Conservation (phyloP, 495 filamentous ascomycete genomes). For the Hypomontagnella monticulosa region DNA sequence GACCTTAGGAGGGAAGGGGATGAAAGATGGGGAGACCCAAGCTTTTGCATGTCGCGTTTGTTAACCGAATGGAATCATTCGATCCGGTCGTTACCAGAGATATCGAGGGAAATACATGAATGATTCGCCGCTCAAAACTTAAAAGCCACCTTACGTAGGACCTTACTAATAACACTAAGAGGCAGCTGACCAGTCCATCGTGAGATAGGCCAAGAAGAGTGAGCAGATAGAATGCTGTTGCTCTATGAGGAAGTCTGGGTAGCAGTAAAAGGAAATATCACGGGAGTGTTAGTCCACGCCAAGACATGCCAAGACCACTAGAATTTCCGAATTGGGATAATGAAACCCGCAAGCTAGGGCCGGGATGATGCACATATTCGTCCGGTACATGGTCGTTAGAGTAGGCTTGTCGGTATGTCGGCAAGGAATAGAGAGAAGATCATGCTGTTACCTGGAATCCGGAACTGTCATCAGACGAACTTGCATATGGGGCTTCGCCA, state of each 20-base stretch:
- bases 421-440: constrained; percentile 30
- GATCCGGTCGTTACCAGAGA: constrained; percentile 3
- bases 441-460: constrained; percentile 41
- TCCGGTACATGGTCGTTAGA: constrained; percentile 30
- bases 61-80: constrained; percentile 24
- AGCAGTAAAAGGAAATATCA: constrained; percentile 39
- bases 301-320: constrained; percentile 27
- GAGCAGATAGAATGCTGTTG: constrained; percentile 10
- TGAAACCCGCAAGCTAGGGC: constrained; percentile 18
- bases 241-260: constrained; percentile 34
- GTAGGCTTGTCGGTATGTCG: constrained; percentile 30
- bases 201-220: constrained; percentile 28
- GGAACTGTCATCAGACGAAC: constrained; percentile 43
- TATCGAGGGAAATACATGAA: constrained; percentile 9
- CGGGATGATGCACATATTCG: constrained; percentile 29
- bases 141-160: constrained; percentile 24
- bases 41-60: background rate
- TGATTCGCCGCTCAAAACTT: constrained; percentile 16
- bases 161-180: constrained; percentile 10
- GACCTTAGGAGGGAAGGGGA: background rate
- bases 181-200: constrained; percentile 30
- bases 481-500: constrained; percentile 37
- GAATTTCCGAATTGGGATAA: constrained; percentile 32
- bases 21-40: constrained; percentile 3
- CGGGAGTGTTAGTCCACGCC: constrained; percentile 27